Evolutionary conservation across 2,329 filamentous ascomycete genomes (phyloP).

Genomic region (Myriangium duriaei): DNA sequence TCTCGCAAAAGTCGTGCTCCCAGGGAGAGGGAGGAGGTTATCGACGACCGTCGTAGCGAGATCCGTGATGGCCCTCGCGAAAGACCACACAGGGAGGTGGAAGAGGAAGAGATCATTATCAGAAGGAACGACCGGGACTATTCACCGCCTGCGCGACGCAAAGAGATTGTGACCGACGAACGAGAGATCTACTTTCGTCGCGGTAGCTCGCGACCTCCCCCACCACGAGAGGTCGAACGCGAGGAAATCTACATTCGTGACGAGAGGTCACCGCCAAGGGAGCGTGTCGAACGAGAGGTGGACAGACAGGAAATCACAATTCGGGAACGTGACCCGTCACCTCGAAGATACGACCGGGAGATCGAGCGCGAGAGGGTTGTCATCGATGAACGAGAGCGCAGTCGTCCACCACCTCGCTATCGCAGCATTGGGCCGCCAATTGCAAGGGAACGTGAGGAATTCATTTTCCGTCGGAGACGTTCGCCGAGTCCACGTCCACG

Average conservation of each 20-base stretch:
- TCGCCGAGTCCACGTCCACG: slow-evolving; percentile 19
- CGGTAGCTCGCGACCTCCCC: slow-evolving; percentile 11
- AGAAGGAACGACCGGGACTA: slow-evolving; percentile 15
- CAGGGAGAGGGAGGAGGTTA: background rate
- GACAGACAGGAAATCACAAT: slow-evolving; percentile 32
- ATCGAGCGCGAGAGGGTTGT: slow-evolving; percentile 23
- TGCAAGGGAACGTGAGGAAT: slow-evolving; percentile 24
- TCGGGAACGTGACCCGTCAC: slow-evolving; percentile 15
- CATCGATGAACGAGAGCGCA: slow-evolving; percentile 24
- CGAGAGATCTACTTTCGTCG: slow-evolving; percentile 25
- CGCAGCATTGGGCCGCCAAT: slow-evolving; percentile 24
- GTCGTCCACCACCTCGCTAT: slow-evolving; percentile 18
- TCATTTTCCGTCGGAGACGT: slow-evolving; percentile 25
- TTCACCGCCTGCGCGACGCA: slow-evolving; percentile 8
- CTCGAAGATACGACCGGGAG: slow-evolving; percentile 12
- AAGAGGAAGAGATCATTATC: slow-evolving; percentile 16
- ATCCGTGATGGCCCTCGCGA: slow-evolving; percentile 5
- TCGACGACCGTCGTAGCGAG: slow-evolving; percentile 13
- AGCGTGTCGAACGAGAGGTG: slow-evolving; percentile 14
- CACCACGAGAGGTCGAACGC: slow-evolving; percentile 12
- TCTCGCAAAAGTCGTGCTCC: slow-evolving; percentile 4
- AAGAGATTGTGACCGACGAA: slow-evolving; percentile 19
- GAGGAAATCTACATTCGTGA: slow-evolving; percentile 14
- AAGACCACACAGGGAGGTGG: slow-evolving; percentile 8
- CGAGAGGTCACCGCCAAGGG: slow-evolving; percentile 11